These are phyloP conservation scores for Yarrowia keelungensis DNA, from an alignment of 805 yeast genomes.

Conservation along the genomic window DNA sequence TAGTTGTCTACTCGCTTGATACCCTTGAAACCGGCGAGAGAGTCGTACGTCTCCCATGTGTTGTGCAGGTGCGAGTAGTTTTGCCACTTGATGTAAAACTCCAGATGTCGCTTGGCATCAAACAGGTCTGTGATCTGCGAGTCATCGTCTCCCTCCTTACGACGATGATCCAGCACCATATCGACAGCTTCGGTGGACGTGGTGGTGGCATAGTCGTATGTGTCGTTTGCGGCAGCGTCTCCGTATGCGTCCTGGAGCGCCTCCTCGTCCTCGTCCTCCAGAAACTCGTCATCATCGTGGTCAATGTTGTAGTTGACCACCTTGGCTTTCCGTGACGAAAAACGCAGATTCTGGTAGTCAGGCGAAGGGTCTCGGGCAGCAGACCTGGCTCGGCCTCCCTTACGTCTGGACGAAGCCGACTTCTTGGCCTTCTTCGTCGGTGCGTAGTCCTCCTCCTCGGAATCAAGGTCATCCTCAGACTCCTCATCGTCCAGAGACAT, in stretches of 20 bases:
- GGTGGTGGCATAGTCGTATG: constrained; percentile 50
- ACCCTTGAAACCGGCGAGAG: constrained; percentile 64
- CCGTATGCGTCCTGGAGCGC: constrained; percentile 41
- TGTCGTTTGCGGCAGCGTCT: constrained; percentile 38
- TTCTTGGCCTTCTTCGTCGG: constrained; percentile 45
- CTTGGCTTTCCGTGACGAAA: constrained; percentile 72
- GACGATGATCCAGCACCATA: constrained; percentile 63
- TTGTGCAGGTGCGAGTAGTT: constrained; percentile 90
- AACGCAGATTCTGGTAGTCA: constrained; percentile 54
- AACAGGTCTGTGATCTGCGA: constrained; percentile 44
- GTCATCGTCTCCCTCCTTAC: constrained; percentile 51
- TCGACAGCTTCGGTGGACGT: constrained; percentile 55
- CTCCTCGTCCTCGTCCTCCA: constrained; percentile 49
- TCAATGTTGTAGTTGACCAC: constrained; percentile 77
- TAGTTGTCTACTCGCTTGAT: constrained; percentile 88
- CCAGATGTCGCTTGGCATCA: constrained; percentile 48
- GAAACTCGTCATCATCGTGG: constrained; percentile 62
- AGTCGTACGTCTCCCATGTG: constrained; percentile 82
- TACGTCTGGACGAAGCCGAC: constrained; percentile 40
- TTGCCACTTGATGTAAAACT: constrained; percentile 76
- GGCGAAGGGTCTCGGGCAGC: constrained; percentile 45
- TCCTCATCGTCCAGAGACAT: constrained; percentile 25
- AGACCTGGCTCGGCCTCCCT: constrained; percentile 49
- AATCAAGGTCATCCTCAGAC: constrained; percentile 35
- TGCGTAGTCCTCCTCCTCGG: constrained; percentile 43